Evolutionary conservation across 306 rosid species (phyloP).

Genomic region (Ochetophila trinervis): DNA sequence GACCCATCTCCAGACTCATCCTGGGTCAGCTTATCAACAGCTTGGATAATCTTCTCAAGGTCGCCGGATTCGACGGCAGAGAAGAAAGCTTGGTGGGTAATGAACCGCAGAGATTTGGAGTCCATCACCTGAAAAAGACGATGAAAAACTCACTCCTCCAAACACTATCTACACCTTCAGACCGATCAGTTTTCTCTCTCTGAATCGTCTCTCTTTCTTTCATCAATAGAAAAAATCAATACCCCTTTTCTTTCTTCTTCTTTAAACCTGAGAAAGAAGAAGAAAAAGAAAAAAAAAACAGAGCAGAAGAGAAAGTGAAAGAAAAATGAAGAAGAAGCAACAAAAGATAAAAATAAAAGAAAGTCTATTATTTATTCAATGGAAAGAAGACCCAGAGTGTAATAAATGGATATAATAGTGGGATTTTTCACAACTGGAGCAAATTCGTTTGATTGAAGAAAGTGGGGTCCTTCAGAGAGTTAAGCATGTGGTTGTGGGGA

Average conservation of each 20-base stretch:
- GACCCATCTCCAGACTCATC: constrained; percentile 51
- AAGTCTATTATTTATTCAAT: no score
- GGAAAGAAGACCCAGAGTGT: no score
- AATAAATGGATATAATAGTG: no score
- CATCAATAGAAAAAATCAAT: not conserved
- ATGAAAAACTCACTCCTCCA: not conserved
- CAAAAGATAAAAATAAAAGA: no score
- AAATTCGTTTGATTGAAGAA: not conserved
- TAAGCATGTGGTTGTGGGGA: not conserved
- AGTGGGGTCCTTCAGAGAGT: constrained; percentile 5
- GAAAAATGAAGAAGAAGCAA: no score
- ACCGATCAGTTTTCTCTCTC: not conserved
- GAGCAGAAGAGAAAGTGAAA: no score
- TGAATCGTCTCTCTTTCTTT: not conserved
- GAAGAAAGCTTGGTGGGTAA: constrained; percentile 69
- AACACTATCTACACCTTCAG: not conserved
- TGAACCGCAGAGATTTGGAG: constrained; percentile 59
- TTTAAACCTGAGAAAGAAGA: no score
- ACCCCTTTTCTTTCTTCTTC: not conserved
- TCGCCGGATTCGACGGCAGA: constrained; percentile 79
- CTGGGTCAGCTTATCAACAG: constrained; percentile 45
- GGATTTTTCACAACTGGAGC: not conserved
- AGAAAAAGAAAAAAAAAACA: no score
- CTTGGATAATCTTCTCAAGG: constrained; percentile 43
- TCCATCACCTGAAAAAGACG: constrained; percentile 46